Evolutionary conservation across 2,329 filamentous ascomycete genomes (phyloP).

Genomic region (Pseudocercospora fijiensis): DNA sequence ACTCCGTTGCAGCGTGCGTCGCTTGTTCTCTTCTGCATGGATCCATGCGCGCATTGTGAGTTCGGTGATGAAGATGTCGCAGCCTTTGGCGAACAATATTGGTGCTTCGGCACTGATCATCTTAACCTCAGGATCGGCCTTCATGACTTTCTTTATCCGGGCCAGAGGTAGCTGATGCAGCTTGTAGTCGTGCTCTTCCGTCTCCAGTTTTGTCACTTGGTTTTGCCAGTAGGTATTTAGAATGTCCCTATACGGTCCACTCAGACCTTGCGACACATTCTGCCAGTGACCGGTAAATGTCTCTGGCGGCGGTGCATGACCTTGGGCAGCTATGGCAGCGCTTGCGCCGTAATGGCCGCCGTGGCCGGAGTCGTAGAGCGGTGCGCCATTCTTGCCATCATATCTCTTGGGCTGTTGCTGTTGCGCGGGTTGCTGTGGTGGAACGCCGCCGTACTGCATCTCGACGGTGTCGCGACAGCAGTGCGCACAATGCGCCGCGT

Average conservation of each 20-base stretch:
- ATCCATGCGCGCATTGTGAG: conserved; percentile 99
- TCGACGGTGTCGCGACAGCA: conserved; percentile 15
- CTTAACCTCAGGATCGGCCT: conserved; percentile 97
- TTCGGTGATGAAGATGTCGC: conserved; percentile 94
- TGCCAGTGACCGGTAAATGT: conserved; percentile 93
- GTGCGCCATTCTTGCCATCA: conserved; percentile 52
- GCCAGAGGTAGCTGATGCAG: conserved; percentile 93
- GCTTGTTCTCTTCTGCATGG: conserved; percentile 97
- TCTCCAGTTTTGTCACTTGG: conserved; percentile 92
- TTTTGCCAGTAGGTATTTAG: conserved; percentile 99
- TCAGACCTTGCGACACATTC: conserved; percentile 94
- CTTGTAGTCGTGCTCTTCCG: conserved; percentile 96
- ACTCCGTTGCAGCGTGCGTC: conserved; percentile 87
- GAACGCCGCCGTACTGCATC: conserved; percentile 37
- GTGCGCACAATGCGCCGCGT: conserved; percentile 16
- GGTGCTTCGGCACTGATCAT: conserved; percentile 99
- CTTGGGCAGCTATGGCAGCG: conserved; percentile 75
- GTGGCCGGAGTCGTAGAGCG: conserved; percentile 47
- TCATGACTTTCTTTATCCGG: conserved; percentile 99
- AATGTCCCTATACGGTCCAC: conserved; percentile 91
- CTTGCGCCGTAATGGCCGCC: conserved; percentile 52
- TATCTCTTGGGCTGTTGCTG: conserved; percentile 45
- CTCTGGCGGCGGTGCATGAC: conserved; percentile 83
- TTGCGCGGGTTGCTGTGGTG: conserved; percentile 35
- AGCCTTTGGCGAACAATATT: conserved; percentile 96